Conservation (phyloP, 1,284 basidiomycete species). For the Kwoniella shivajii region DNA sequence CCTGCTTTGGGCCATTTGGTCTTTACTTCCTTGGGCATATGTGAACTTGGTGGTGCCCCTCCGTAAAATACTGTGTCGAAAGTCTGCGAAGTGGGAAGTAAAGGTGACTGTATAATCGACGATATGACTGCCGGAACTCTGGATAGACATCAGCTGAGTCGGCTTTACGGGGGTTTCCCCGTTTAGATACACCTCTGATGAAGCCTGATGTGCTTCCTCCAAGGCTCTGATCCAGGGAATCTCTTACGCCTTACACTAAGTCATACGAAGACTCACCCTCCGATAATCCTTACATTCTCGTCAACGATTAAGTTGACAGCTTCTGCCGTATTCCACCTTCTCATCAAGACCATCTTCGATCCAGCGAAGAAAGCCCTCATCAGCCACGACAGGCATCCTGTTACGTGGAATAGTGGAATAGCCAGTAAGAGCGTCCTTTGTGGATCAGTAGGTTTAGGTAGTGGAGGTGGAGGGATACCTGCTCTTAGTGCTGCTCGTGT, state of each 20-base stretch:
- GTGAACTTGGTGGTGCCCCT: constrained; percentile 45
- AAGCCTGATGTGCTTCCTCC: too few relatives aligned
- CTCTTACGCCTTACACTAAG: background rate
- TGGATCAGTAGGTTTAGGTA: constrained; percentile 25
- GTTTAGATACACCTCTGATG: too few relatives aligned
- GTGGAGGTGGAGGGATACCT: constrained; percentile 30
- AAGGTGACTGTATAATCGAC: constrained; percentile 38
- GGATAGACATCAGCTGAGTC: background rate
- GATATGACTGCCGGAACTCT: constrained; percentile 48
- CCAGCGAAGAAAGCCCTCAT: constrained; percentile 42
- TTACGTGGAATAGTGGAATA: constrained; percentile 52
- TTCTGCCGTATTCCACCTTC: constrained; percentile 38
- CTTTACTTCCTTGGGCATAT: constrained; percentile 39
- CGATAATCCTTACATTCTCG: constrained; percentile 41
- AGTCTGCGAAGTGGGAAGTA: constrained; percentile 28
- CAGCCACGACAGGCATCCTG: constrained; percentile 46
- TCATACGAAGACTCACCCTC: constrained; percentile 38
- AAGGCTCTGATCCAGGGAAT: too few relatives aligned
- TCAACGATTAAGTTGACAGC: constrained; percentile 35
- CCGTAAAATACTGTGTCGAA: constrained; percentile 47
- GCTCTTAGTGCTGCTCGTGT: constrained; percentile 39
- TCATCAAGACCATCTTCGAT: constrained; percentile 42
- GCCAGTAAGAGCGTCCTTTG: constrained; percentile 40
- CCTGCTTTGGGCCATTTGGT: constrained; percentile 38
- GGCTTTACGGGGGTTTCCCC: too few relatives aligned